Percentiles rank a stretch among this genome's conserved stretches.
Evolutionary conservation across 2,329 filamentous ascomycete species (phyloP).

Genomic region (Orbilia blumenaviensis): DNA sequence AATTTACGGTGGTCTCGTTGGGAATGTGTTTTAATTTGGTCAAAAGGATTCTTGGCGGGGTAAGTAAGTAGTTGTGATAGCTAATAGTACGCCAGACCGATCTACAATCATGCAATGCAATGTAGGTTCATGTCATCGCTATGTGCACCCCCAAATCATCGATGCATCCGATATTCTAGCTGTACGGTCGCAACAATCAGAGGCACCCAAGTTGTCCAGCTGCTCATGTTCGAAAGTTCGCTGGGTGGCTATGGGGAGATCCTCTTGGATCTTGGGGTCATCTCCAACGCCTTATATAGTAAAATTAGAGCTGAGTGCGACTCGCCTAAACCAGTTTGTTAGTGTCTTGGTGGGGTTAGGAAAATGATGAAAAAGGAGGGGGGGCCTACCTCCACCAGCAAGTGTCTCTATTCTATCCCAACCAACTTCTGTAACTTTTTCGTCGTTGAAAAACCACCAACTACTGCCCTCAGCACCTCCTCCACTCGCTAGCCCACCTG

Average conservation of each 20-base stretch:
- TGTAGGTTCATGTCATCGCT: too few relatives aligned
- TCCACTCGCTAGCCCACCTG: conserved; percentile 36
- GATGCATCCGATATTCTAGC: neutral
- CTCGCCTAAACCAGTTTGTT: conserved; percentile 65
- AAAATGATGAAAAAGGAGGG: neutral
- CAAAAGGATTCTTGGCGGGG: too few relatives aligned
- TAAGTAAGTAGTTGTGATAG: too few relatives aligned
- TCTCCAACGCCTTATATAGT: conserved; percentile 74
- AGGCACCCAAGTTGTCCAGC: too few relatives aligned
- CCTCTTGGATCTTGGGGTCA: conserved; percentile 28
- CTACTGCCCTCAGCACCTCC: conserved; percentile 81
- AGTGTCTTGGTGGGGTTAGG: neutral
- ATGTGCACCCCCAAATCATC: too few relatives aligned
- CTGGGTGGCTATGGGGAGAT: neutral
- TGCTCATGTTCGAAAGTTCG: neutral
- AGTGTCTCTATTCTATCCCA: conserved; percentile 89
- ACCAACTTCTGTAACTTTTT: conserved; percentile 92
- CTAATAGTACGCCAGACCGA: too few relatives aligned
- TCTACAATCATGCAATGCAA: too few relatives aligned
- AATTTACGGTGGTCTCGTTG: too few relatives aligned
- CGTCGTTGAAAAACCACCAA: conserved; percentile 99
- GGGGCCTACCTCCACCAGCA: conserved; percentile 76
- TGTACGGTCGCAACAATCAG: neutral
- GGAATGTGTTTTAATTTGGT: too few relatives aligned
- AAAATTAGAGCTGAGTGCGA: conserved; percentile 83